Evolutionary conservation across 306 rosid species (phyloP).

Genomic region (Carpinus viminea): DNA sequence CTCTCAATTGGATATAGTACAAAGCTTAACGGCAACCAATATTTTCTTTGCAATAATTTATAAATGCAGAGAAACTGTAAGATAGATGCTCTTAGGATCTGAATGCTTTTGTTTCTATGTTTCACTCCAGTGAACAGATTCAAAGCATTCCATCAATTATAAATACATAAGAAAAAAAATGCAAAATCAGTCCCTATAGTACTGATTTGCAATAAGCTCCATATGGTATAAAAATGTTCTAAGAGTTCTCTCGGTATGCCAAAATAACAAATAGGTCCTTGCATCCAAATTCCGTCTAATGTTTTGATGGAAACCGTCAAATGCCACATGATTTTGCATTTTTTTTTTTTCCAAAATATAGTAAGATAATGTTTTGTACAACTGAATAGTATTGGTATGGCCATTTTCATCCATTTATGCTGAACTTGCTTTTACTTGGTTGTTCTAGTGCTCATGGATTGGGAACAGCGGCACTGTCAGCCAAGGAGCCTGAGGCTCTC

Average conservation of each 20-base stretch:
- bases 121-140: background rate
- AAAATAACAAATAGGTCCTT: no score
- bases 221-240: no score
- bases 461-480: slow-evolving; percentile 95
- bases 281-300: no score
- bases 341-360: no score
- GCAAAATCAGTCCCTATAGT: no score
- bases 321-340: no score
- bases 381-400: background rate
- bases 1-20: background rate
- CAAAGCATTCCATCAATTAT: background rate
- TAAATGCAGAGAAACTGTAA: background rate
- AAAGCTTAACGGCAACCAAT: background rate
- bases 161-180: no score
- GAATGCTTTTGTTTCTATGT: background rate
- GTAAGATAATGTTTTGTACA: background rate
- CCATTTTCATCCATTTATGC: slow-evolving; percentile 11
- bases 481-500: slow-evolving; percentile 97
- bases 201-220: no score
- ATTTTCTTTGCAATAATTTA: background rate
- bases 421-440: slow-evolving; percentile 18
- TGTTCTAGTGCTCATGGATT: slow-evolving; percentile 82
- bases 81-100: background rate
- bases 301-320: no score
- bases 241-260: no score